phyloP scores from a whole-genome alignment of 306 rosid genomes.

The Quercus bicolor region DNA sequence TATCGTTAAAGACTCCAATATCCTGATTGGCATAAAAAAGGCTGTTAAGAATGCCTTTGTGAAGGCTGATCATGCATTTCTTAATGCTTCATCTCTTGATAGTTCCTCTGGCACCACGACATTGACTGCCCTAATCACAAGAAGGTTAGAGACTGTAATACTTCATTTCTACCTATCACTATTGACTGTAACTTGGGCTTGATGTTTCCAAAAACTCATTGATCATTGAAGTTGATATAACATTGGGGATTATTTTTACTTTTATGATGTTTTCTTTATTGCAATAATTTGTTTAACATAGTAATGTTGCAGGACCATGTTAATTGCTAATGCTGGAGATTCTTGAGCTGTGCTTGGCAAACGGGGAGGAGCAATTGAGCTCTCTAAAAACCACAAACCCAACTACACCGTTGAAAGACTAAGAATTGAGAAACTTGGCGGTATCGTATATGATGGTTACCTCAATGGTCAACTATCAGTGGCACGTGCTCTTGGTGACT shows the following conservation, averaged over 20 bases:
- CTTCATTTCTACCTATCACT: background rate
- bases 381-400: constrained; percentile 70
- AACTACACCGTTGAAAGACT: constrained; percentile 57
- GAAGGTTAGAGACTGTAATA: constrained; percentile 38
- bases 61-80: constrained; percentile 57
- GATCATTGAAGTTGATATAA: background rate
- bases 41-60: constrained; percentile 49
- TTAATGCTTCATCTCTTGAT: constrained; percentile 51
- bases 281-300: background rate
- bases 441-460: constrained; percentile 63
- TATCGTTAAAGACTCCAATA: constrained; percentile 46
- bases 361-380: constrained; percentile 57
- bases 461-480: constrained; percentile 65
- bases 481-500: constrained; percentile 66
- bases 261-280: background rate
- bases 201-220: background rate
- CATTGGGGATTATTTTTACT: background rate
- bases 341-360: constrained; percentile 64
- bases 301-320: constrained; percentile 38
- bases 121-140: constrained; percentile 38
- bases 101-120: constrained; percentile 62
- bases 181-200: background rate
- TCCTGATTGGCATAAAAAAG: constrained; percentile 35
- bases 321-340: constrained; percentile 62
- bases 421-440: constrained; percentile 68